Base-by-base conservation (phyloP, 148 eudicot genomes). In the Cornus controversa region DNA sequence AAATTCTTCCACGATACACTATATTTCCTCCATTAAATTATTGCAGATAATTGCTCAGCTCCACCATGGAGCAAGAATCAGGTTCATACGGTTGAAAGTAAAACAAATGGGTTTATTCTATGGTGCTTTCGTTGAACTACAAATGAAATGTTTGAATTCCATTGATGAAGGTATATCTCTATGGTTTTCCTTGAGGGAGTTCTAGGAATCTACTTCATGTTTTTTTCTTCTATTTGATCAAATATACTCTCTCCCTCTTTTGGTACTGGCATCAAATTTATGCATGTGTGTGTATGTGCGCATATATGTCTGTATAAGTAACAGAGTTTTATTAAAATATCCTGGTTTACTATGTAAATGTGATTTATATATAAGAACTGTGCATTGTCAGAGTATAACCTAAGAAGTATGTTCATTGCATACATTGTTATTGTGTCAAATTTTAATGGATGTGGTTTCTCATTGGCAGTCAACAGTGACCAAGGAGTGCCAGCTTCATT, bases 401-500 rank as follows among this genome's bases (percentile, higher is more conserved):
- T 50, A 50, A 4, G 1, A 50, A 11, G 16, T 50, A 50, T 11
- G 57, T 50, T 13, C 20, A 4, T 50, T 11, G 57, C 57, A 50
- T 50, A 5, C 20, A 7, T 16, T 7, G 7, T 50, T 50, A 8
- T 37, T 15, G 24, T 47, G 20, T 42, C 54, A 15, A 57, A 16
- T 69, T 70, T 24, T 8, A 10, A 27, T 37, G 62, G 25, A 60
- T 70, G 24, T 25, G 4, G 26, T 69, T 75, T 42, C 34, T 42
- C n/a, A 20, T 57, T 78, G 79, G 78, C 90, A 95, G 99, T 91
- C 76, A 80, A 76, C 82, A 95, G 83, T 76, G 97, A 95, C 57
- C 89, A 80, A 37, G 99, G 99, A 66, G 96, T 93, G 69, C 99
- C 97, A 40, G 96, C 97, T 77, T 85, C 97, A 14, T 95, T 95